phyloP scores from a whole-genome alignment of 202 grass and related monocot genomes.

The Panicum virgatum region DNA sequence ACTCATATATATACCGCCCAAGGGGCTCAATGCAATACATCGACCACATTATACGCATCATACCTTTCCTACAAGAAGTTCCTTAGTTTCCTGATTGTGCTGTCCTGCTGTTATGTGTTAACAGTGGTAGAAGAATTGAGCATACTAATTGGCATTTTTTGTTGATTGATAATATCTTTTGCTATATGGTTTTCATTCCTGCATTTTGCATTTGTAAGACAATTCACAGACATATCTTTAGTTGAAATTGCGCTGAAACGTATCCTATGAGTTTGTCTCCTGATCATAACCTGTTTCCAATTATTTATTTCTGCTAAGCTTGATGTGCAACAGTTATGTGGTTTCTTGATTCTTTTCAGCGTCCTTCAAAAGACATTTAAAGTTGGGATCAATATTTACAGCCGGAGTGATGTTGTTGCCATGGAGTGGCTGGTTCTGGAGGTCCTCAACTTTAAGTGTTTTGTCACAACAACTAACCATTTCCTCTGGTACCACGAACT shows the following conservation, averaged over 20 bases:
- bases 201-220: neutral
- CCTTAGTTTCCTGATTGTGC: neutral
- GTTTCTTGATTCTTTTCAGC: constrained; percentile 43
- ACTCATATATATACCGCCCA: too few species aligned
- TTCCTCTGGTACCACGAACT: constrained; percentile 68
- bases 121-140: constrained; percentile 15
- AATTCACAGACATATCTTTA: neutral
- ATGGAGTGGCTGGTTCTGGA: constrained; percentile 97
- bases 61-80: too few species aligned
- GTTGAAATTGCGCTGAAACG: constrained; percentile 16
- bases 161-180: neutral
- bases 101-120: too few species aligned
- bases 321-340: too few species aligned
- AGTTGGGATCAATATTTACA: constrained; percentile 72
- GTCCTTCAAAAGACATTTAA: constrained; percentile 64
- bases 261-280: constrained; percentile 6
- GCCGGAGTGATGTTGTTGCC: constrained; percentile 70
- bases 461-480: constrained; percentile 66
- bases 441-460: constrained; percentile 80
- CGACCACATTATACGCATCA: too few species aligned
- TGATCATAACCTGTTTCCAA: constrained; percentile 23
- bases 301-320: neutral
- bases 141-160: neutral
- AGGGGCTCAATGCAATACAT: too few species aligned
- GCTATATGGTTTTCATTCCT: neutral